These are phyloP conservation scores for Tuber aestivum DNA, from an alignment of 495 filamentous ascomycete genomes.

Conservation along the genomic window DNA sequence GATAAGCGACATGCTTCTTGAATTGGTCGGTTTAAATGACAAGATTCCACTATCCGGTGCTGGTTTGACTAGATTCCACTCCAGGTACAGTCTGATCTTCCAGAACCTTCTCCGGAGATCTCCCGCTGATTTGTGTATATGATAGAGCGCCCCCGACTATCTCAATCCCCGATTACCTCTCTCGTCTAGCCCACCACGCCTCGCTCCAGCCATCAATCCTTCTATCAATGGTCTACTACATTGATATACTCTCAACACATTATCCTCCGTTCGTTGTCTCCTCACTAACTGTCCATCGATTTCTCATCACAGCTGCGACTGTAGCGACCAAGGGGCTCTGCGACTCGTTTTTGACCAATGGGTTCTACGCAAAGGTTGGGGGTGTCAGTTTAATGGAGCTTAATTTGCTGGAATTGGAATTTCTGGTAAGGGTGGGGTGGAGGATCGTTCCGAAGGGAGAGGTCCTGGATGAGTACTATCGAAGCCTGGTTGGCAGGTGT, in stretches of 20 bases:
- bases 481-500: conserved; percentile 65
- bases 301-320: conserved; percentile 89
- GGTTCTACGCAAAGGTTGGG: conserved; percentile 86
- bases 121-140: conserved; percentile 20
- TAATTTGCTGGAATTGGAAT: conserved; percentile 89
- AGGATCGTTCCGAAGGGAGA: conserved; percentile 93
- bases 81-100: conserved; percentile 53
- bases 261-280: conserved; percentile 93
- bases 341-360: conserved; percentile 96
- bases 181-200: conserved; percentile 86
- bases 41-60: conserved; percentile 74
- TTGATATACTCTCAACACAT: conserved; percentile 85
- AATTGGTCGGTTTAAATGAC: conserved; percentile 90
- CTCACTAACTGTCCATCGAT: conserved; percentile 91
- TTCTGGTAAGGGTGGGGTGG: conserved; percentile 87
- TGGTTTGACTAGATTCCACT: conserved; percentile 89
- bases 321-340: conserved; percentile 94
- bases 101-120: conserved; percentile 20
- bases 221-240: conserved; percentile 99
- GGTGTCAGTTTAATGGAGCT: conserved; percentile 83
- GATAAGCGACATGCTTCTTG: conserved; percentile 90
- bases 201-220: conserved; percentile 88
- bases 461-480: conserved; percentile 85
- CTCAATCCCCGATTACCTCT: conserved; percentile 84
- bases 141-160: conserved; percentile 82